Conservation (phyloP, 495 filamentous ascomycete species). For the Penicillium soppii region DNA sequence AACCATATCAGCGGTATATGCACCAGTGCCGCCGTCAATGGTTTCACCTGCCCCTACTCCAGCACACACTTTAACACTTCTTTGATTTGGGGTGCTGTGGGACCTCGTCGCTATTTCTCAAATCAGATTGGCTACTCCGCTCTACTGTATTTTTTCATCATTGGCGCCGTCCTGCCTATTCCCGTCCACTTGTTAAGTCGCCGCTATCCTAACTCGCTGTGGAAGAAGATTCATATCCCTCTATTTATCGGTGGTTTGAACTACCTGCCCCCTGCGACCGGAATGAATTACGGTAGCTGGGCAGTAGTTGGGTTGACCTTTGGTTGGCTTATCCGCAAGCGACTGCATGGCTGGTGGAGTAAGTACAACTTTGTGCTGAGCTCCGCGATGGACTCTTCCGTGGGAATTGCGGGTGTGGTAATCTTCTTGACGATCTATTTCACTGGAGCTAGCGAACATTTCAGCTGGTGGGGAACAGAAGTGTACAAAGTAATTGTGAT, state of each 20-base stretch:
- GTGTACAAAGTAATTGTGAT: slow-evolving; percentile 49
- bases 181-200: slow-evolving; percentile 59
- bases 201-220: slow-evolving; percentile 25
- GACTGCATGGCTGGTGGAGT: slow-evolving; percentile 69
- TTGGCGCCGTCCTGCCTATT: slow-evolving; percentile 70
- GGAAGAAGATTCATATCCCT: slow-evolving; percentile 26
- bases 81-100: slow-evolving; percentile 86
- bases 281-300: slow-evolving; percentile 82
- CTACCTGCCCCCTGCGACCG: slow-evolving; percentile 50
- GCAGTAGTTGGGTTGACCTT: slow-evolving; percentile 77
- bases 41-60: slow-evolving; percentile 82
- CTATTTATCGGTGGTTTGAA: slow-evolving; percentile 31
- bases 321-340: slow-evolving; percentile 54
- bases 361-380: slow-evolving; percentile 86
- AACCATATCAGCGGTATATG: slow-evolving; percentile 70
- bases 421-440: slow-evolving; percentile 82
- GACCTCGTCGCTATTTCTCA: slow-evolving; percentile 61
- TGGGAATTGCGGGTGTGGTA: slow-evolving; percentile 73
- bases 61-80: slow-evolving; percentile 83
- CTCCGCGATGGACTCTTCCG: slow-evolving; percentile 74
- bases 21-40: slow-evolving; percentile 70
- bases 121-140: slow-evolving; percentile 50
- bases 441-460: slow-evolving; percentile 54
- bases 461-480: slow-evolving; percentile 77
- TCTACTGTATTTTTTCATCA: slow-evolving; percentile 68